These are phyloP conservation scores for Colletotrichum salicis DNA, from an alignment of 2,329 filamentous ascomycete genomes.

Conservation along the genomic window DNA sequence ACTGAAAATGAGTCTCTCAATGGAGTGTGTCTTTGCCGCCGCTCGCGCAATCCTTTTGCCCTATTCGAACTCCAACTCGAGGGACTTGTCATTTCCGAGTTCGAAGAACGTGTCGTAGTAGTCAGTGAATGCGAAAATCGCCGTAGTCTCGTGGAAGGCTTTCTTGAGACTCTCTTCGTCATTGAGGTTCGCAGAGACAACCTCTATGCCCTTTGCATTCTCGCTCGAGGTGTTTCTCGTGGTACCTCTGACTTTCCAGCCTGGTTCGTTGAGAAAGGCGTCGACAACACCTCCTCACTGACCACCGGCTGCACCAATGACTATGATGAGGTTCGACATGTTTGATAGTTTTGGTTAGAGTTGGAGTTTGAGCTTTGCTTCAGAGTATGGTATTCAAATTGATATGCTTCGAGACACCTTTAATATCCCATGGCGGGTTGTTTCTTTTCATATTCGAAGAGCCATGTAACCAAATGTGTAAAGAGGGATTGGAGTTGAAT, in stretches of 20 bases:
- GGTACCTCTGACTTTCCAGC: constrained; percentile 43
- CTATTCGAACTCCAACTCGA: no score
- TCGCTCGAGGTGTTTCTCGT: constrained; percentile 43
- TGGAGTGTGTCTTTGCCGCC: no score
- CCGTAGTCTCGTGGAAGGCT: constrained; percentile 45
- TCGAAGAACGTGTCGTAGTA: constrained; percentile 8
- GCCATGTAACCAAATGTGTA: no score
- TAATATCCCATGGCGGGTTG: no score
- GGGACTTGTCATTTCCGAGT: no score
- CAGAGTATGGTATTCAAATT: no score
- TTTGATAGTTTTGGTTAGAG: neutral
- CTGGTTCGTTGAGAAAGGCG: constrained; percentile 41
- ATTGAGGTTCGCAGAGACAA: constrained; percentile 51
- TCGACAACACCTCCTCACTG: constrained; percentile 45
- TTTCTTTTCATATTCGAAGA: no score
- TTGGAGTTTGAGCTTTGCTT: no score
- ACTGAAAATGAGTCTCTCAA: no score
- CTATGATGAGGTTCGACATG: neutral
- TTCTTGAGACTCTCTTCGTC: constrained; percentile 50
- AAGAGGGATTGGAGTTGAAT: no score
- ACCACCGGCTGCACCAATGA: neutral
- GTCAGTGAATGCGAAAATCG: constrained; percentile 15
- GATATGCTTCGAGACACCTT: no score
- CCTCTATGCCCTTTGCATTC: constrained; percentile 44
- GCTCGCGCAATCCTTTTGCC: no score